Evolutionary conservation across 306 rosid species (phyloP), one percentile per base, ranked within the genome.

Genomic region (Begonia fuchsioides): DNA sequence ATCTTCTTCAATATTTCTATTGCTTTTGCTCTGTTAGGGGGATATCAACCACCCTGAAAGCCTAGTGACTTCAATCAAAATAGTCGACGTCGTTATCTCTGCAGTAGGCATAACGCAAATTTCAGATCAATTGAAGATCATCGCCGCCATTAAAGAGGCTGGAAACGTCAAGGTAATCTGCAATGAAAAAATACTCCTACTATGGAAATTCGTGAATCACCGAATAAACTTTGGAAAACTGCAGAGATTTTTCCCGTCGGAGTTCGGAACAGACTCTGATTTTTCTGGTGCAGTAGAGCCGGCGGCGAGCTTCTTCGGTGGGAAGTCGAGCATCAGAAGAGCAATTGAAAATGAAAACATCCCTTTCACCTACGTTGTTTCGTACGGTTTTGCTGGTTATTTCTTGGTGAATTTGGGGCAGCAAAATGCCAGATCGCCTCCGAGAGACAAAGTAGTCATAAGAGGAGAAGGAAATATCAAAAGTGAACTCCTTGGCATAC

Each of bases 191-290:
- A 6, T 26, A 26, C 35, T 26, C 15, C 35, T 11, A 12, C 13
- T 45, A 18, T 12, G 19, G 15, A 45, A 13, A 26, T 4, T 26
- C 7, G 35, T 26, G 35, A 26, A 26, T 26, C 35, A 26, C 35
- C 35, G 7, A 26, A 26, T n/a, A 26, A 26, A 26, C 35, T 26
- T 26, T 26, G 1, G 35, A 26, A 26, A 26, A 26, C 35, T 26
- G 35, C 63, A 72, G 78, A 68, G 78, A 43, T 76, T 76, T 19
- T n/a, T 76, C 12, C 73, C 76, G 8, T 72, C 76, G 0, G 79
- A 68, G 43, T 76, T 68, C 55, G 71, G 79, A 16, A 15, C 13
- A 10, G 68, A 72, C 39, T 66, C 52, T 51, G 78, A 62, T 15
- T 11, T 52, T 8, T 48, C 10, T 11, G 14, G 60, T 50, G 59